A percentile compares a stretch with the other conserved stretches of the same genome.
Evolutionary conservation across 129 eudicot genomes (phyloP).

Genomic region (Chrysanthemum seticuspe): DNA sequence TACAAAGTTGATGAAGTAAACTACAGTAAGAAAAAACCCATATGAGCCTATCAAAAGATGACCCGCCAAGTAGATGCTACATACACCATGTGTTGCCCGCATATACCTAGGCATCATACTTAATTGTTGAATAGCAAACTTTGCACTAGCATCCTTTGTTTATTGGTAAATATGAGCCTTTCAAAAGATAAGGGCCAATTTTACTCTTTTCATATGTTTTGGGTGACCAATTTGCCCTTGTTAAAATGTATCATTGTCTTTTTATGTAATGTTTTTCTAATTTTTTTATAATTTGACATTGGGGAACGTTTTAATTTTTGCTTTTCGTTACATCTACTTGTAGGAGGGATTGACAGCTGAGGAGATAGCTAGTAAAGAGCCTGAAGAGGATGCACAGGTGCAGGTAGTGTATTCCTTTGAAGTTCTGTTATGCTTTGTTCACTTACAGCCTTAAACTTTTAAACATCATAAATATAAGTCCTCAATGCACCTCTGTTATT

Average conservation of each 20-base stretch:
- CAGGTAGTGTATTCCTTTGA: conserved; percentile 47
- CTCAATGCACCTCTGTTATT: background rate
- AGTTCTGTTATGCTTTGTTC: background rate
- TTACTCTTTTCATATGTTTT: background rate
- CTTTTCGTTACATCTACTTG: background rate
- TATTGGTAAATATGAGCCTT: no score
- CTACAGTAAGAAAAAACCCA: no score
- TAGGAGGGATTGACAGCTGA: conserved; percentile 94
- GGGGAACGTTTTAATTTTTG: background rate
- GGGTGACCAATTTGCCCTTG: background rate
- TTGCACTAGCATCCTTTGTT: no score
- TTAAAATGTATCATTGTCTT: background rate
- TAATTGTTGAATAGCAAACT: no score
- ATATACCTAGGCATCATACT: no score
- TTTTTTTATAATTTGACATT: background rate
- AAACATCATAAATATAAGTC: background rate
- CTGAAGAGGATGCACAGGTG: conserved; percentile 73
- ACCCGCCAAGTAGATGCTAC: no score
- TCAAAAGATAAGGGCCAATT: no score
- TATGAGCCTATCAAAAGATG: no score
- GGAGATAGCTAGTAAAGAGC: conserved; percentile 75
- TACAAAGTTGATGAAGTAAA: no score
- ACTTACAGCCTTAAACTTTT: background rate
- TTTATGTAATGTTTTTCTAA: background rate
- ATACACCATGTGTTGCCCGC: no score